These are phyloP conservation scores for Saccharomycopsis oosterbeekiorum DNA, from an alignment of 805 yeast genomes.

Conservation along the genomic window DNA sequence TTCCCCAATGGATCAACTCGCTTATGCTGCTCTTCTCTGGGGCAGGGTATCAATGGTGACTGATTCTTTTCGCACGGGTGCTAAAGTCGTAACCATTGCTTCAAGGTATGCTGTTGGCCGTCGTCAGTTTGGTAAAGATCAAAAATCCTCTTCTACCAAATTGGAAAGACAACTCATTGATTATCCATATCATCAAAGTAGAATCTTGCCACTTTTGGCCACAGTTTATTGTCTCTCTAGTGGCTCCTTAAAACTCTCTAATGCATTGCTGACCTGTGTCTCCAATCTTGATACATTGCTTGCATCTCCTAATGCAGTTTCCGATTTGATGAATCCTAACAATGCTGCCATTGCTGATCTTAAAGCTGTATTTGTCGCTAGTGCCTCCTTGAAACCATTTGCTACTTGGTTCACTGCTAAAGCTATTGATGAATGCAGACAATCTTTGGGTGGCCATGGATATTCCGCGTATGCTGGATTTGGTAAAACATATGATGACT, in stretches of 20 bases:
- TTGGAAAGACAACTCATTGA: conserved; percentile 66
- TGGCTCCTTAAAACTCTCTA: conserved; percentile 42
- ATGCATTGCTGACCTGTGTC: neutral
- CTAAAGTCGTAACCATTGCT: conserved; percentile 76
- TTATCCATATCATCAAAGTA: conserved; percentile 82
- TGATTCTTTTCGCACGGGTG: conserved; percentile 74
- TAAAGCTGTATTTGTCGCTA: conserved; percentile 71
- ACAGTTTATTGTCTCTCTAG: conserved; percentile 67
- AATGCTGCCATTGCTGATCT: conserved; percentile 43
- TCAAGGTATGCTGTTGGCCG: conserved; percentile 83
- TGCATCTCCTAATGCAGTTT: conserved; percentile 37
- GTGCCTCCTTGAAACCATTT: conserved; percentile 83
- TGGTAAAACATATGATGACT: conserved; percentile 80
- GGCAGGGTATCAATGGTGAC: conserved; percentile 88
- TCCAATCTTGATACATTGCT: conserved; percentile 29
- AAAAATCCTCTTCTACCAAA: conserved; percentile 23
- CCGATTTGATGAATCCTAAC: conserved; percentile 32
- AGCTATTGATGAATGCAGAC: conserved; percentile 82
- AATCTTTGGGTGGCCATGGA: conserved; percentile 94
- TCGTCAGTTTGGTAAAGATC: conserved; percentile 61
- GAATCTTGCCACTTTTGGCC: conserved; percentile 79
- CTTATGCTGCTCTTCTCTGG: conserved; percentile 77
- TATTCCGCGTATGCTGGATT: conserved; percentile 88
- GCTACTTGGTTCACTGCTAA: conserved; percentile 79
- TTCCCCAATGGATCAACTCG: conserved; percentile 81